phyloP scores from a whole-genome alignment of 177 flowering plant species.

The Vitis hybrid region DNA sequence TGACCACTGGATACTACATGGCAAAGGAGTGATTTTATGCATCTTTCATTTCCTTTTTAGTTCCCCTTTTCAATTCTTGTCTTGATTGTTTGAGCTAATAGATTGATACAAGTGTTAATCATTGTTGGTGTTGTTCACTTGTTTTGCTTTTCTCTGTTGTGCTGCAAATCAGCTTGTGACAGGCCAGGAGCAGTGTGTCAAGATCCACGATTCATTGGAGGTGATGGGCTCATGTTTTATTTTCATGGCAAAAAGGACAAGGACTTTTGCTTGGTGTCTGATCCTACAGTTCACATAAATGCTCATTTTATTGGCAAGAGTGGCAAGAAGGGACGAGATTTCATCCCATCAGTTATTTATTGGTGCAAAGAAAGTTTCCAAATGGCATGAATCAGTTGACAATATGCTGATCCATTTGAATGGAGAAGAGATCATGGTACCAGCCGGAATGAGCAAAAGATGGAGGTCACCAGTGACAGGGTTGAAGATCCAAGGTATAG shows the following conservation, averaged over 20 bases:
- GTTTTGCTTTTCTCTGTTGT: not conserved
- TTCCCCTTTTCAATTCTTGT: not conserved
- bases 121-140: not conserved
- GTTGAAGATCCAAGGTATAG: constrained; percentile 2
- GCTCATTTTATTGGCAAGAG: constrained; percentile 36
- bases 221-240: constrained; percentile 25
- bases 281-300: constrained; percentile 26
- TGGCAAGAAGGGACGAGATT: constrained; percentile 19
- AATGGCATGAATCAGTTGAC: constrained; percentile 24
- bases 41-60: not conserved
- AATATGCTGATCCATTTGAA: constrained; percentile 16
- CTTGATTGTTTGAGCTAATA: not conserved
- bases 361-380: constrained; percentile 18
- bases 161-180: constrained; percentile 22
- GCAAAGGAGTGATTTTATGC: no score
- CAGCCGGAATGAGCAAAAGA: not conserved
- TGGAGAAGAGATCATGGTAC: constrained; percentile 9
- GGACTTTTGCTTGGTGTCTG: constrained; percentile 31
- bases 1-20: no score
- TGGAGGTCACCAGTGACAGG: constrained; percentile 12
- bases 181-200: constrained; percentile 24
- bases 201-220: constrained; percentile 28
- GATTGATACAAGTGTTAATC: no score
- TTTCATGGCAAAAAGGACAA: constrained; percentile 34
- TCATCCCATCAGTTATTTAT: constrained; percentile 22